phyloP scores from a whole-genome alignment of 139 green algal genomes.

The Tetradesmus lagerheimii region DNA sequence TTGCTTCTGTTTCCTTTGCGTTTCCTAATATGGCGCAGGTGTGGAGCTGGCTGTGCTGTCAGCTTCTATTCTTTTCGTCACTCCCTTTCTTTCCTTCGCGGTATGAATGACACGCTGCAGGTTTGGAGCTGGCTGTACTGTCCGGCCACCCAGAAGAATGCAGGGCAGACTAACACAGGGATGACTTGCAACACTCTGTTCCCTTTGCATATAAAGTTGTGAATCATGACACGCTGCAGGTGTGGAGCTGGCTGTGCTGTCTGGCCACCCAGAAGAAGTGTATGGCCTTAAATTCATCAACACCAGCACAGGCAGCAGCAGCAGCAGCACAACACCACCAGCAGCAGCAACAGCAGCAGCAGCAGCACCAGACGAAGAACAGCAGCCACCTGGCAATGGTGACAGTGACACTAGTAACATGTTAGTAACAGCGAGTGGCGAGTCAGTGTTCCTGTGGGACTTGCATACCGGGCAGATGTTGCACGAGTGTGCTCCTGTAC shows the following conservation, averaged over 20 bases:
- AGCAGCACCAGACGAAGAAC: slow-evolving; percentile 3
- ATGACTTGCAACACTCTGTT: no score
- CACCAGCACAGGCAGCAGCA: not conserved
- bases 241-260: slow-evolving; percentile 51
- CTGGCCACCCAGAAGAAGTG: slow-evolving; percentile 68
- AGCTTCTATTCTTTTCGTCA: no score
- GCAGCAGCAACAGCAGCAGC: not conserved
- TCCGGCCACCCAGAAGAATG: no score
- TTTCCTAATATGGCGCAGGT: no score
- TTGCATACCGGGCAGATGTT: slow-evolving; percentile 43
- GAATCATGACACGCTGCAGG: not conserved
- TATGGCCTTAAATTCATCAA: slow-evolving; percentile 61
- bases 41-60: no score
- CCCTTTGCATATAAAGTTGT: no score
- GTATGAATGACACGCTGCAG: no score
- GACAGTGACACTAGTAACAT: not conserved
- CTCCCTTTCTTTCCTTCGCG: no score
- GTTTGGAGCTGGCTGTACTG: no score
- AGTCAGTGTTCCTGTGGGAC: slow-evolving; percentile 67
- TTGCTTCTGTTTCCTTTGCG: no score
- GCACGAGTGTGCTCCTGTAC: slow-evolving; percentile 44
- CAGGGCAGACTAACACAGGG: no score
- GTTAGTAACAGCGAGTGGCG: slow-evolving; percentile 55
- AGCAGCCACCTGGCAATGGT: not conserved
- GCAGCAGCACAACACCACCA: not conserved